These are phyloP conservation scores for Podospora fimiseda DNA, from an alignment of 495 filamentous ascomycete genomes.

Conservation along the genomic window DNA sequence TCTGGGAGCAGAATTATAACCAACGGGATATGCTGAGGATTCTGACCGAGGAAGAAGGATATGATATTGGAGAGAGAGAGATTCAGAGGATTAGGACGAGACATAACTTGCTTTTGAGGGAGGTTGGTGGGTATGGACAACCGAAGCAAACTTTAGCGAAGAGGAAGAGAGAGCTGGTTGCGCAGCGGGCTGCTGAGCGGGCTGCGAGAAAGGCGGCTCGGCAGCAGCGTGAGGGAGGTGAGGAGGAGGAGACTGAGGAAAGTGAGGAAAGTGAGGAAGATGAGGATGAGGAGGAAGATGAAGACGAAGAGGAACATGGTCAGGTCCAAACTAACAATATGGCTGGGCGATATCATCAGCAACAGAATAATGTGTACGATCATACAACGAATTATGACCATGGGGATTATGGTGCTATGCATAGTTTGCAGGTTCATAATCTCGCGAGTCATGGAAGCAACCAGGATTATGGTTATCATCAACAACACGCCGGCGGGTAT, in stretches of 20 bases:
- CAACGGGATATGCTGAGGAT: conserved; percentile 68
- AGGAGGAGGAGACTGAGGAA: neutral
- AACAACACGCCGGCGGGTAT: neutral
- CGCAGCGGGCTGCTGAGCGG: neutral
- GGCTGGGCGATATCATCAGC: neutral
- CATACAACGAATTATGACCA: neutral
- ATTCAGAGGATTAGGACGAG: conserved; percentile 58
- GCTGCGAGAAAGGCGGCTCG: neutral
- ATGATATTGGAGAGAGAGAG: conserved; percentile 61
- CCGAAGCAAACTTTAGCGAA: neutral
- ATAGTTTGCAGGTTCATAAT: neutral
- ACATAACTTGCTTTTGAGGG: conserved; percentile 58
- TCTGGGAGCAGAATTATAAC: conserved; percentile 66
- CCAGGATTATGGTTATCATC: neutral
- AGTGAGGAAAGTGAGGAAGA: neutral
- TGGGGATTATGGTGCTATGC: neutral
- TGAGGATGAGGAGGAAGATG: neutral
- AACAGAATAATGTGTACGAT: neutral
- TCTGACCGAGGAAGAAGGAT: conserved; percentile 57
- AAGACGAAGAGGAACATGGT: neutral
- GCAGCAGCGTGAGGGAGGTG: conserved; percentile 23
- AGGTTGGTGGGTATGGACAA: conserved; percentile 41
- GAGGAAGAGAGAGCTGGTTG: conserved; percentile 28
- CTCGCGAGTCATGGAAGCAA: neutral
- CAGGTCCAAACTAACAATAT: neutral